phyloP scores from a whole-genome alignment of 345 rosid genomes.

The Barbarea vulgaris region DNA sequence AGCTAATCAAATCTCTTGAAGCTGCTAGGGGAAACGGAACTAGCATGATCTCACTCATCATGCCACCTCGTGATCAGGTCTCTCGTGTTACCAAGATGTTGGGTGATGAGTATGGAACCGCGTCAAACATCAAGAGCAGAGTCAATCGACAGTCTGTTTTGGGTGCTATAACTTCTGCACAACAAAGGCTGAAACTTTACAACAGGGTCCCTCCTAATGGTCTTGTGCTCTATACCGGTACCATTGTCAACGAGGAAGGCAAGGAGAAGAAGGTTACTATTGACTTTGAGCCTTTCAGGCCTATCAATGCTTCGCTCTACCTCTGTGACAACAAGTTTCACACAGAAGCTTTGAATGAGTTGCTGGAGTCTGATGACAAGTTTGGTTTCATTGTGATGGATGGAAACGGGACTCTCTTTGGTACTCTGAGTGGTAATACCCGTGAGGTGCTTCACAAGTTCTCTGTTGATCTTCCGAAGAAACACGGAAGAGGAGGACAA shows the following conservation, averaged over 20 bases:
- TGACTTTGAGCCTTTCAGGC: constrained; percentile 47
- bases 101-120: constrained; percentile 49
- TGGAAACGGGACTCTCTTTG: constrained; percentile 52
- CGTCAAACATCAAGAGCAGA: constrained; percentile 54
- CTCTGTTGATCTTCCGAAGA: constrained; percentile 49
- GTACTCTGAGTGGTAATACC: constrained; percentile 46
- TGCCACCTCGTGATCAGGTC: constrained; percentile 51
- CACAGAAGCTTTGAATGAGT: constrained; percentile 26
- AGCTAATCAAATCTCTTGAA: constrained; percentile 46
- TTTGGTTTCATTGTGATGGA: constrained; percentile 43
- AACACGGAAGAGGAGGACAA: constrained; percentile 56
- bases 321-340: constrained; percentile 44
- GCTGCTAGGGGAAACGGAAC: constrained; percentile 51
- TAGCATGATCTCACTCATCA: constrained; percentile 49
- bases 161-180: constrained; percentile 48
- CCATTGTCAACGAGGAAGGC: constrained; percentile 47
- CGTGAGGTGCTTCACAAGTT: constrained; percentile 48
- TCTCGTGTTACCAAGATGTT: constrained; percentile 51
- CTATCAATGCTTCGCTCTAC: constrained; percentile 47
- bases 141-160: constrained; percentile 53
- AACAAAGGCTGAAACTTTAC: constrained; percentile 50
- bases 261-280: constrained; percentile 50
- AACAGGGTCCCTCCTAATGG: constrained; percentile 53
- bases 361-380: constrained; percentile 34
- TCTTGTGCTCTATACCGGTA: constrained; percentile 49